Evolutionary conservation across 371 early-diverging fungal species (phyloP).

Genomic region (Rhizopus stolonifer): DNA sequence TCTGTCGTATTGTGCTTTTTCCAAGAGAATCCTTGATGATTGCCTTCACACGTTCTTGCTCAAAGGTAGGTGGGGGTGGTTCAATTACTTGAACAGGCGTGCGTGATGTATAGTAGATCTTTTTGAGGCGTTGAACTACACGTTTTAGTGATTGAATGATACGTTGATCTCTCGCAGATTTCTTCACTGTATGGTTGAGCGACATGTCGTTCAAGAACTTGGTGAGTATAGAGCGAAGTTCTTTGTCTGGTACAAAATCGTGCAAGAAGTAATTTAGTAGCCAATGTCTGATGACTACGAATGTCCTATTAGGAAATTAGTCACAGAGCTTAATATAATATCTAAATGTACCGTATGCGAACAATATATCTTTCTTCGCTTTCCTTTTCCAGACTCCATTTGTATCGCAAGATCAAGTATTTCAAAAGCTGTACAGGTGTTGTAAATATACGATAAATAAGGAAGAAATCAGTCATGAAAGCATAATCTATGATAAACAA

Average conservation of each 20-base stretch:
- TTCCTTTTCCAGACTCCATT: conserved; percentile 59
- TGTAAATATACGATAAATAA: conserved; percentile 68
- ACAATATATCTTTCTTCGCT: conserved; percentile 57
- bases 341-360: conserved; percentile 56
- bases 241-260: conserved; percentile 60
- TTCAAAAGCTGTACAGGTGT: conserved; percentile 57
- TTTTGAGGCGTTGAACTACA: conserved; percentile 45
- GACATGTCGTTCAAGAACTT: conserved; percentile 46
- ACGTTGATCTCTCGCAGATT: conserved; percentile 52
- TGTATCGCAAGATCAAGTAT: conserved; percentile 59
- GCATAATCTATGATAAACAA: conserved; percentile 53
- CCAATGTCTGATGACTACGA: conserved; percentile 71
- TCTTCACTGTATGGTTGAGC: conserved; percentile 38
- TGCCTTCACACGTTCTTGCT: conserved; percentile 36
- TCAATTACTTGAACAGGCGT: conserved; percentile 41
- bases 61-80: conserved; percentile 43
- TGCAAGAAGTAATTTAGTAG: conserved; percentile 63
- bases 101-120: conserved; percentile 38
- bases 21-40: conserved; percentile 40
- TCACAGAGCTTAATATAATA: too few species aligned
- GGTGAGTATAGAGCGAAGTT: conserved; percentile 44
- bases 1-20: conserved; percentile 35
- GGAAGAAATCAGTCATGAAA: conserved; percentile 70
- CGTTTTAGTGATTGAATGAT: conserved; percentile 56
- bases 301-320: conserved; percentile 58